A percentile compares a stretch with the other conserved stretches of the same genome.
Evolutionary conservation across 192 early-diverging fungal genomes (phyloP).

Genomic region (Rhizoclosmatium globosum): DNA sequence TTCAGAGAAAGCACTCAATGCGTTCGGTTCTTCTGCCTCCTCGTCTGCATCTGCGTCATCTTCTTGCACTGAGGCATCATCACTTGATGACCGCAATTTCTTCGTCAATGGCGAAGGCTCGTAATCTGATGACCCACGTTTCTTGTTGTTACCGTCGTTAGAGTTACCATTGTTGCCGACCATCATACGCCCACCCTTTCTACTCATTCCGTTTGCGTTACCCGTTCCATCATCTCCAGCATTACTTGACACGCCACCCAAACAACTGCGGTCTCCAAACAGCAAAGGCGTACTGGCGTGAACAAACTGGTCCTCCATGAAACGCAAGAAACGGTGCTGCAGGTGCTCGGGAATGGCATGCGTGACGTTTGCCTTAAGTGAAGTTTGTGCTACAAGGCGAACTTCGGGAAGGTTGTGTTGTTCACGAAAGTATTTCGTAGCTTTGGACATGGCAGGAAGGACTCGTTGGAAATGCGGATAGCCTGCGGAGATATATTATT

Average conservation of each 20-base stretch:
- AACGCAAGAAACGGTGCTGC: conserved; percentile 8
- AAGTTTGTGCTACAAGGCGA: conserved; percentile 22
- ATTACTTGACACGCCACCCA: too few species aligned
- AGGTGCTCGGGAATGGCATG: conserved; percentile 14
- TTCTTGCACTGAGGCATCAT: too few species aligned
- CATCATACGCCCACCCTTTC: too few species aligned
- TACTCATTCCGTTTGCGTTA: too few species aligned
- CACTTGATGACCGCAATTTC: too few species aligned
- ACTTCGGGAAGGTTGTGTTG: conserved; percentile 16
- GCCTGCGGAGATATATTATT: conserved; percentile 3
- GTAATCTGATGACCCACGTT: too few species aligned
- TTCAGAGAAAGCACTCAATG: neutral
- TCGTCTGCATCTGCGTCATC: too few species aligned
- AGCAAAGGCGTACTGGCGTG: neutral
- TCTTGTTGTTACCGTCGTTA: too few species aligned
- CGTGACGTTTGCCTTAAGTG: conserved; percentile 30
- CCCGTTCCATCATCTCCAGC: too few species aligned
- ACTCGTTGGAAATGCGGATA: conserved; percentile 30
- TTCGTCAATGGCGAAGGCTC: too few species aligned
- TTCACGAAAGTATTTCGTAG: conserved; percentile 27
- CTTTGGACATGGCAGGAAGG: conserved; percentile 30
- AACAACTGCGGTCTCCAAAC: conserved; percentile 6
- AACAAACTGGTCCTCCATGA: conserved; percentile 28
- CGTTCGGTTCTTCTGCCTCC: too few species aligned
- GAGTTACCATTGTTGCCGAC: too few species aligned